phyloP scores from a whole-genome alignment of 768 basidiomycete species.

The Pholiota microspora region DNA sequence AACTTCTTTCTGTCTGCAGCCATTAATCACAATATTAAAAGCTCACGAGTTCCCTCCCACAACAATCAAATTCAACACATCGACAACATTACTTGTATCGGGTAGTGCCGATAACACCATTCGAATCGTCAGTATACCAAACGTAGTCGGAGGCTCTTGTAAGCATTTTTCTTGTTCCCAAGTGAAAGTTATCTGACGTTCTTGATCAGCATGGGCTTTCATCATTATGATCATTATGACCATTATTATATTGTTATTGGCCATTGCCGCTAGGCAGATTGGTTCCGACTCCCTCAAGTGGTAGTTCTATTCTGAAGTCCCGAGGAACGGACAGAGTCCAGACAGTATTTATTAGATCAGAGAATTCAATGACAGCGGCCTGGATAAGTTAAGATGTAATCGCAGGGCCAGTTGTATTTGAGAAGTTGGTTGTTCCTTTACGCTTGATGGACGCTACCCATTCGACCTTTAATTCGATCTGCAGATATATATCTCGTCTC shows the following conservation, averaged over 20 bases:
- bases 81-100: slow-evolving; percentile 76
- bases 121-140: slow-evolving; percentile 53
- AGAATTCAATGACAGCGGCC: background rate
- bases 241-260: slow-evolving; percentile 3
- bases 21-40: slow-evolving; percentile 81
- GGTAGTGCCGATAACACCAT: slow-evolving; percentile 91
- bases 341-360: background rate
- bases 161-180: background rate
- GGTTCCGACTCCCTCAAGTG: slow-evolving; percentile 1
- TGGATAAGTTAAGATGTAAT: background rate
- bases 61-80: slow-evolving; percentile 83
- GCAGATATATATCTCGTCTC: background rate
- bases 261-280: slow-evolving; percentile 3
- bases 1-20: slow-evolving; percentile 43
- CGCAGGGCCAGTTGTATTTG: slow-evolving; percentile 5
- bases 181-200: background rate
- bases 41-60: slow-evolving; percentile 96
- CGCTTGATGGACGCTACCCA: background rate
- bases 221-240: slow-evolving; percentile 5
- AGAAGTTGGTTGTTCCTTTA: background rate
- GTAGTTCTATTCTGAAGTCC: background rate
- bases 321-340: background rate
- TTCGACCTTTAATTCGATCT: background rate
- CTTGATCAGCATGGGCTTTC: slow-evolving; percentile 1
- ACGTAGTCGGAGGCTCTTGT: slow-evolving; percentile 29